Conservation (phyloP, 2,329 filamentous ascomycete genomes). For the Neopestalotiopsis sp. region DNA sequence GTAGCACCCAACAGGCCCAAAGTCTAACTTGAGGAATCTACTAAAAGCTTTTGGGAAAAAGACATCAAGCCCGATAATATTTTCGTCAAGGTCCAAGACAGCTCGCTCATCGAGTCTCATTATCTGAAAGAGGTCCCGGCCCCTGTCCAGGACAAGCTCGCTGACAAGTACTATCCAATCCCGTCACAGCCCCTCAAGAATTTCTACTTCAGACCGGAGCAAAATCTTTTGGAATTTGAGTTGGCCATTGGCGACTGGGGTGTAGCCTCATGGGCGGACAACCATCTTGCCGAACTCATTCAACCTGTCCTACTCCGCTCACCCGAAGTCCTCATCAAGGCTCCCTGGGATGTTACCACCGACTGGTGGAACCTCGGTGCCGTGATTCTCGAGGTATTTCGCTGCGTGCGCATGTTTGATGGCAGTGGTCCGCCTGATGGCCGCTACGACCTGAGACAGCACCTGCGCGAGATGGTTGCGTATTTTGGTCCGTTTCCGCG, state of each 20-base stretch:
- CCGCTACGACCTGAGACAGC: constrained; percentile 19
- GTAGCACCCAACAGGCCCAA: neutral
- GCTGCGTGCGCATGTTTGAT: constrained; percentile 24
- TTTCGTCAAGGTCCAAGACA: constrained; percentile 27
- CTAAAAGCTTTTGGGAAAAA: constrained; percentile 11
- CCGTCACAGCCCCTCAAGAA: neutral
- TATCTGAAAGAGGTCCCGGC: constrained; percentile 19
- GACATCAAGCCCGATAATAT: constrained; percentile 32
- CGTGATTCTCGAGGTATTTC: constrained; percentile 24
- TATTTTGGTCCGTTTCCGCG: constrained; percentile 26
- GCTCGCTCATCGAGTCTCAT: constrained; percentile 24
- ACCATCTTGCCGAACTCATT: constrained; percentile 24
- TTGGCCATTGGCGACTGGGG: constrained; percentile 30
- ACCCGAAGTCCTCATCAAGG: constrained; percentile 30
- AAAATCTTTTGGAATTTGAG: constrained; percentile 19
- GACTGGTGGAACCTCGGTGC: constrained; percentile 32
- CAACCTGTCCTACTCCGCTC: constrained; percentile 32
- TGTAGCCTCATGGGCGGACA: constrained; percentile 24
- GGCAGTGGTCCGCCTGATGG: constrained; percentile 14
- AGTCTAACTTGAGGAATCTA: neutral
- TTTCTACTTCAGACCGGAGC: neutral
- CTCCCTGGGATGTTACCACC: constrained; percentile 25
- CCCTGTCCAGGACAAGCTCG: constrained; percentile 12
- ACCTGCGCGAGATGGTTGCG: constrained; percentile 26
- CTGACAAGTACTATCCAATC: constrained; percentile 7